Conservation (phyloP, 2,329 filamentous ascomycete genomes). For the Ophiostoma angusticollis region DNA sequence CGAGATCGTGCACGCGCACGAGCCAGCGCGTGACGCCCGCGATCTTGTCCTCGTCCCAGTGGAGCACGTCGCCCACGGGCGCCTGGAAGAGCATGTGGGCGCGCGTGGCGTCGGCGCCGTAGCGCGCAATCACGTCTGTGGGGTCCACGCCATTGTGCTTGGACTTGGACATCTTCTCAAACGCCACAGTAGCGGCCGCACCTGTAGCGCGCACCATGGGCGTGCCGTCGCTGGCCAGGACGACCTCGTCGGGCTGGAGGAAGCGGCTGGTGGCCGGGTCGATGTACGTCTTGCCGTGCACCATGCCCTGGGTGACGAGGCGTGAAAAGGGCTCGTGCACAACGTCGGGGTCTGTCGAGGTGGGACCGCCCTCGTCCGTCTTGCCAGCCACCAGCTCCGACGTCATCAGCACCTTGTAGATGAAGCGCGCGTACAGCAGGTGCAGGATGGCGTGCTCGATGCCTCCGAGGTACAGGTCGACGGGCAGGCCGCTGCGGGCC, state of each 20-base stretch:
- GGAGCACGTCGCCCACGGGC: conserved; percentile 67
- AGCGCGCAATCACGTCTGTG: conserved; percentile 53
- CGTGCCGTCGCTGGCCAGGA: conserved; percentile 40
- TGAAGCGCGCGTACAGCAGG: conserved; percentile 77
- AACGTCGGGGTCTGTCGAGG: conserved; percentile 19
- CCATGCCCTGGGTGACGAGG: conserved; percentile 86
- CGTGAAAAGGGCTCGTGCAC: conserved; percentile 64
- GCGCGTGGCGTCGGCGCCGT: conserved; percentile 72
- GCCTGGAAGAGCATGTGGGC: conserved; percentile 86
- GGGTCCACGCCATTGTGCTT: conserved; percentile 89
- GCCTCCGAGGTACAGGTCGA: conserved; percentile 81
- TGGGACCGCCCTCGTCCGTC: neutral
- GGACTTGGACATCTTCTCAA: conserved; percentile 91
- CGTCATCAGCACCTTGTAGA: conserved; percentile 71
- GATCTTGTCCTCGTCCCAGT: conserved; percentile 81
- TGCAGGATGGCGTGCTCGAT: conserved; percentile 87
- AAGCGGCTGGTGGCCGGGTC: conserved; percentile 66
- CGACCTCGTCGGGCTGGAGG: conserved; percentile 62
- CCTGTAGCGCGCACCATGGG: conserved; percentile 53
- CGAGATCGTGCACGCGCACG: conserved; percentile 48
- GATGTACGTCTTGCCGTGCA: conserved; percentile 72
- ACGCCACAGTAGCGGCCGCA: conserved; percentile 47
- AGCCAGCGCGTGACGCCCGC: conserved; percentile 74
- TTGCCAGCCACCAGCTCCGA: conserved; percentile 22
- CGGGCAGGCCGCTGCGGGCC: conserved; percentile 49